Conservation (phyloP, 345 rosid genomes). For the Lagerstroemia speciosa region DNA sequence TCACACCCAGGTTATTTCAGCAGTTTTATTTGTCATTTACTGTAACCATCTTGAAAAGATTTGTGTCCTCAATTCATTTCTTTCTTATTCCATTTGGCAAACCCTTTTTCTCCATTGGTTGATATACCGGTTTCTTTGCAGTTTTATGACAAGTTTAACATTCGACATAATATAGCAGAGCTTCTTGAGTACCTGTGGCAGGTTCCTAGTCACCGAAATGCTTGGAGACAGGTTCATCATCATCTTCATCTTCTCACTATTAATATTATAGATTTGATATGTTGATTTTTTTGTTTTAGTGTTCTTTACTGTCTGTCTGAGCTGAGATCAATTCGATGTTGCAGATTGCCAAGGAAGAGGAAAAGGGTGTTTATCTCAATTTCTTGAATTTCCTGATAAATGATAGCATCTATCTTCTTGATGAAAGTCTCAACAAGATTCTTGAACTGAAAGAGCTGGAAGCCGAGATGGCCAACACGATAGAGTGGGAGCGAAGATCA, state of each 20-base stretch:
- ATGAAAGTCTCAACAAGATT: conserved; percentile 96
- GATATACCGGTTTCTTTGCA: conserved; percentile 19
- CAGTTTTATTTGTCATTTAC: not conserved
- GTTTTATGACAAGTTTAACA: conserved; percentile 98
- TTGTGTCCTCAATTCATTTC: not conserved
- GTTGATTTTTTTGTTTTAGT: not conserved
- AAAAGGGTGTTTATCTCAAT: conserved; percentile 97
- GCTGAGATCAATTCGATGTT: conserved; percentile 11
- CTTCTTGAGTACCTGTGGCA: conserved; percentile 98
- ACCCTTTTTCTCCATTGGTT: not conserved
- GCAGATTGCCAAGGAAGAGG: conserved; percentile 99
- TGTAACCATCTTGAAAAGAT: not conserved
- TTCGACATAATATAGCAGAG: conserved; percentile 95
- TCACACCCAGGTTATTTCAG: conserved; percentile 80
- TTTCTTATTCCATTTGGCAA: not conserved
- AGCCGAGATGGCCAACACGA: conserved; percentile 90
- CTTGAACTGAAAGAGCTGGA: conserved; percentile 87
- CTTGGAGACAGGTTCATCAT: conserved; percentile 80
- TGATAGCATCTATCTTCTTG: conserved; percentile 95
- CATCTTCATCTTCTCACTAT: conserved; percentile 2
- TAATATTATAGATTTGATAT: not conserved
- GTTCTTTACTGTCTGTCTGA: conserved; percentile 1
- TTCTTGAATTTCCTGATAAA: conserved; percentile 95
- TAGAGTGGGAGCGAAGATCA: conserved; percentile 92
- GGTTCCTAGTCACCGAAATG: conserved; percentile 95